Conservation (phyloP, 768 basidiomycete genomes). For the Pulveroboletus sp. region DNA sequence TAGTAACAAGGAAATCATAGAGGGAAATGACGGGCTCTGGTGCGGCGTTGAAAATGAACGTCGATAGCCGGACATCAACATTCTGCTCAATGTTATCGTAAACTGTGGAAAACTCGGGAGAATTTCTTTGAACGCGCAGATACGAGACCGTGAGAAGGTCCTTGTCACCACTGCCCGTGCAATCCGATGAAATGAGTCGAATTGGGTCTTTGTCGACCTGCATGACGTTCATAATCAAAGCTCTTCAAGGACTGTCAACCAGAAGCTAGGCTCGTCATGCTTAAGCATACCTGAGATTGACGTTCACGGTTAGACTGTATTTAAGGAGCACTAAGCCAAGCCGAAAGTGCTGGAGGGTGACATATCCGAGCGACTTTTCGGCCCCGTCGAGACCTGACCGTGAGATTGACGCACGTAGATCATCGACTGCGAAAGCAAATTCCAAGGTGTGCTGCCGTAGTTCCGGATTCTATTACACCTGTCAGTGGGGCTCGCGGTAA, state of each 20-base stretch:
- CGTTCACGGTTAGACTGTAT: slow-evolving; percentile 81
- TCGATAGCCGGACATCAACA: slow-evolving; percentile 83
- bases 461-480: slow-evolving; percentile 27
- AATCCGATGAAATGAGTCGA: slow-evolving; percentile 61
- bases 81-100: slow-evolving; percentile 87
- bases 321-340: slow-evolving; percentile 71
- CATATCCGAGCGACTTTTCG: slow-evolving; percentile 75
- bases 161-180: slow-evolving; percentile 39
- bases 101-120: slow-evolving; percentile 76
- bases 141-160: slow-evolving; percentile 82
- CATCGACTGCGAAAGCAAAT: slow-evolving; percentile 82
- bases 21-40: slow-evolving; percentile 87
- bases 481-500: slow-evolving; percentile 1
- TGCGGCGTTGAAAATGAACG: slow-evolving; percentile 81
- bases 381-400: slow-evolving; percentile 55
- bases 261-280: background rate
- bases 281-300: slow-evolving; percentile 62
- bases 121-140: slow-evolving; percentile 70
- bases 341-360: slow-evolving; percentile 73
- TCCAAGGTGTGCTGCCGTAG: slow-evolving; percentile 66
- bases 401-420: slow-evolving; percentile 72
- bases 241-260: slow-evolving; percentile 38
- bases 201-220: slow-evolving; percentile 52
- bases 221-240: slow-evolving; percentile 70
- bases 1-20: slow-evolving; percentile 97